Percentiles rank a stretch among this genome's conserved stretches.
Conservation (phyloP, 768 basidiomycete species). For the Calocybe cyanea region DNA sequence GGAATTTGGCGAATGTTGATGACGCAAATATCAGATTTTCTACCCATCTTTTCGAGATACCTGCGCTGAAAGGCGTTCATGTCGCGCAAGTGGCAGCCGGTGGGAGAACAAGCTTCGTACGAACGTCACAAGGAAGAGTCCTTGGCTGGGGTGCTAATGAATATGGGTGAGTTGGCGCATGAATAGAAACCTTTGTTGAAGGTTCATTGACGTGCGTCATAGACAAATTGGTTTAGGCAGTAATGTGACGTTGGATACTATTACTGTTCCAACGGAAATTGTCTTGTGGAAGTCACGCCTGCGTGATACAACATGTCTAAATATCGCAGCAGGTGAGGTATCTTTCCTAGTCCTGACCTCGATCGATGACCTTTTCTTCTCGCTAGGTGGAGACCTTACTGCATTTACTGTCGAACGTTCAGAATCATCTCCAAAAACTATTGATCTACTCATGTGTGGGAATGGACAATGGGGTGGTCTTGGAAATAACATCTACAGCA, state of each 20-base stretch:
- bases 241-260: constrained; percentile 56
- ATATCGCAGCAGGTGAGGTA: constrained; percentile 57
- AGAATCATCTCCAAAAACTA: constrained; percentile 19
- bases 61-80: constrained; percentile 59
- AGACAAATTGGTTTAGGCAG: constrained; percentile 82
- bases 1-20: constrained; percentile 28
- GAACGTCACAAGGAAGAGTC: constrained; percentile 65
- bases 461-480: constrained; percentile 83
- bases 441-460: constrained; percentile 68
- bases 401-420: constrained; percentile 69
- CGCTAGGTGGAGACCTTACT: constrained; percentile 67
- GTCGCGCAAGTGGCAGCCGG: constrained; percentile 73
- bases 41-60: constrained; percentile 71
- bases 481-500: constrained; percentile 65
- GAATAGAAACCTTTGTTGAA: not conserved
- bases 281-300: constrained; percentile 57
- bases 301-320: constrained; percentile 55
- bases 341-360: not conserved
- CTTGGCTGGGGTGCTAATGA: constrained; percentile 91
- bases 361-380: not conserved
- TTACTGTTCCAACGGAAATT: constrained; percentile 83
- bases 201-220: not conserved
- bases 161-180: constrained; percentile 51
- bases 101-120: constrained; percentile 65
- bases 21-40: constrained; percentile 58